Conservation (phyloP, 805 yeast species). For the Suhomyces canberraensis region DNA sequence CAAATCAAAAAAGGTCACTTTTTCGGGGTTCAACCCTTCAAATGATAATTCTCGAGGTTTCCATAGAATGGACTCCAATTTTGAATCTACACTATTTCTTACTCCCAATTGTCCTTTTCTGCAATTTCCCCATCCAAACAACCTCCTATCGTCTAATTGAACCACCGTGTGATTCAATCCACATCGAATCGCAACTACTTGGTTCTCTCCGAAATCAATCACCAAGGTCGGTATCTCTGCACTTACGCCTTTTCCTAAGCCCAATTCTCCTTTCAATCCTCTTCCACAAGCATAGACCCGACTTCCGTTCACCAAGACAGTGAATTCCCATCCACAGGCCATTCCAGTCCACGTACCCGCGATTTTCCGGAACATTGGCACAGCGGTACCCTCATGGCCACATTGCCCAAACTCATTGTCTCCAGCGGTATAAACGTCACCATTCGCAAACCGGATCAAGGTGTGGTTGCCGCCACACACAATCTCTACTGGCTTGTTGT, state of each 20-base stretch:
- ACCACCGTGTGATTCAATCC: constrained; percentile 49
- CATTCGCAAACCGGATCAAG: constrained; percentile 50
- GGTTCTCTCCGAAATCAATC: not conserved
- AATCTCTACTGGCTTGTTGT: constrained; percentile 38
- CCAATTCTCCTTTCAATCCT: constrained; percentile 77
- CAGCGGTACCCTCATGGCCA: constrained; percentile 20
- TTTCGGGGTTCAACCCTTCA: constrained; percentile 5
- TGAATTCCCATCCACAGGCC: constrained; percentile 80
- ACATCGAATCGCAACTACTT: constrained; percentile 19
- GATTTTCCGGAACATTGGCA: constrained; percentile 16
- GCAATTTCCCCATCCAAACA: constrained; percentile 68
- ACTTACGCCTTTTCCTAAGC: constrained; percentile 31
- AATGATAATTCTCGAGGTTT: constrained; percentile 20
- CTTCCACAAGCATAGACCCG: constrained; percentile 53
- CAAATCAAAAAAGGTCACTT: constrained; percentile 24
- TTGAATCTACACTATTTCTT: constrained; percentile 4
- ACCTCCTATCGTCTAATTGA: constrained; percentile 35
- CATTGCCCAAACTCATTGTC: constrained; percentile 56
- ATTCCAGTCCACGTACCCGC: constrained; percentile 41
- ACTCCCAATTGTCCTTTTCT: constrained; percentile 55
- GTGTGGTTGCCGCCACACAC: constrained; percentile 90
- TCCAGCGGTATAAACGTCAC: constrained; percentile 58
- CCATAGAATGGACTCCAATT: constrained; percentile 19
- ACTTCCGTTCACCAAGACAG: constrained; percentile 46
- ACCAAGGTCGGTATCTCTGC: constrained; percentile 10